Base-by-base conservation (phyloP, 1,139 yeast species). In the Debaryomyces nepalensis region DNA sequence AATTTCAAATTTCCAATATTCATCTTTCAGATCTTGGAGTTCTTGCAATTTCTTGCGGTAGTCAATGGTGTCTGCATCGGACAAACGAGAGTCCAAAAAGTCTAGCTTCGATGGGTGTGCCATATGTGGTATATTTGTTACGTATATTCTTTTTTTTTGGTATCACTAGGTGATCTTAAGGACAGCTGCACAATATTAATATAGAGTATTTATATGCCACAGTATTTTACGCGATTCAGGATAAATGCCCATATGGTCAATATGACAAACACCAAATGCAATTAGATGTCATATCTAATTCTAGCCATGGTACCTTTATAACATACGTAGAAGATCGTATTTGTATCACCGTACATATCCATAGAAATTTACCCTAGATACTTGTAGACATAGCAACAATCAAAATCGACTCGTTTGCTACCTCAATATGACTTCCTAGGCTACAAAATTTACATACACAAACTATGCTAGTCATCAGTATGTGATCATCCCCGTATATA, bases 1-100 rank as follows among this genome's bases (percentile, higher is more conserved):
- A 7, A 64, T 54, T 37, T 66, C 70, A 43, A 71, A 73, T 22
- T 47, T 51, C 78, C 77, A 73, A 33, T 50, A 51, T 26, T 29
- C 37, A 8, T 42, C 29, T 4, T 40, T 22, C 33, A 52, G 44
- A 24, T 49, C 53, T 33, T 53, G 41, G 8, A 23, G 33, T n/a
- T 23, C 37, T 0, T 20, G 31, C 19, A 63, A 42, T 20, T 46
- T 43, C 8, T 33, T 12, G 9, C 45, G 30, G 39, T 61, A 64
- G 5, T 51, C 55, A 4, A 40, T 43, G 8, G 47, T 37, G 33
- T 53, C 53, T 9, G 50, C 48, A 4, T 34, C 5, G 33, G 41
- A 6, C 49, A 26, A 45, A 36, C 18, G 49, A n/a, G 49, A 38
- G 20, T 43, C 45, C n/a, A 37, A 19, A 10, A 47, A 50, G 35